Conservation (phyloP, 352 stramenopile genomes). For the Globisporangium splendens region DNA sequence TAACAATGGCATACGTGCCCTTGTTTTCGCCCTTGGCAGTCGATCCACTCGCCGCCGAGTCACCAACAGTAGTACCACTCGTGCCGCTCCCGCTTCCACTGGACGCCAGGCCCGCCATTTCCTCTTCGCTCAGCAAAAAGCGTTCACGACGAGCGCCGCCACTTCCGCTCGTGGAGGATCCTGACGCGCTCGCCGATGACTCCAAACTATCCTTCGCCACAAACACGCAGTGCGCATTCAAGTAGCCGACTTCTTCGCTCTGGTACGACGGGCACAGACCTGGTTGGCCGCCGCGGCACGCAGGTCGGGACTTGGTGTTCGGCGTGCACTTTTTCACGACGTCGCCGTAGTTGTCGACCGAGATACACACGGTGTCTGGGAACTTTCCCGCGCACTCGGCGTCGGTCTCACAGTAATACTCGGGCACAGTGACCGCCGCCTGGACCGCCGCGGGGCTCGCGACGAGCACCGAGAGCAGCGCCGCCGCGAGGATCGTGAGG, state of each 20-base stretch:
- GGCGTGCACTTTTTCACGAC: conserved; percentile 78
- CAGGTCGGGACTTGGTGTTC: conserved; percentile 68
- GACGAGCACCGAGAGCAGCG: conserved; percentile 5
- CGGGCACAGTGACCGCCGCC: conserved; percentile 11
- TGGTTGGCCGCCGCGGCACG: conserved; percentile 64
- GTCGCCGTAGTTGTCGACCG: conserved; percentile 73
- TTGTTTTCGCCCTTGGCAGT: conserved; percentile 20
- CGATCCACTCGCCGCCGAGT: conserved; percentile 1
- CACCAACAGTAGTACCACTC: conserved; percentile 2
- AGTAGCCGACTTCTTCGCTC: conserved; percentile 56
- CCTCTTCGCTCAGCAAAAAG: conserved; percentile 10
- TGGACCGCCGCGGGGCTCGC: background rate
- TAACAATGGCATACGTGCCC: conserved; percentile 45
- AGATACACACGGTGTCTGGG: conserved; percentile 69
- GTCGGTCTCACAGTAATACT: conserved; percentile 65
- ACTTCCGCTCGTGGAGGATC: conserved; percentile 10
- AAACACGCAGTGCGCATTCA: conserved; percentile 84
- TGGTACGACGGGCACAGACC: conserved; percentile 82
- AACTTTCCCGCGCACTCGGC: conserved; percentile 66
- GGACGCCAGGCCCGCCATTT: conserved; percentile 11
- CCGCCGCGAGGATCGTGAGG: conserved; percentile 9
- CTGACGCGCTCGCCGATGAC: conserved; percentile 11
- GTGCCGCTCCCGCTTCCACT: conserved; percentile 1
- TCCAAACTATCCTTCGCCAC: conserved; percentile 46
- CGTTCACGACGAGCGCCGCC: conserved; percentile 2